Percentiles rank a stretch among this genome's conserved stretches.
phyloP scores from a whole-genome alignment of 164 flowering plant species.

The Nymphaea colorata region DNA sequence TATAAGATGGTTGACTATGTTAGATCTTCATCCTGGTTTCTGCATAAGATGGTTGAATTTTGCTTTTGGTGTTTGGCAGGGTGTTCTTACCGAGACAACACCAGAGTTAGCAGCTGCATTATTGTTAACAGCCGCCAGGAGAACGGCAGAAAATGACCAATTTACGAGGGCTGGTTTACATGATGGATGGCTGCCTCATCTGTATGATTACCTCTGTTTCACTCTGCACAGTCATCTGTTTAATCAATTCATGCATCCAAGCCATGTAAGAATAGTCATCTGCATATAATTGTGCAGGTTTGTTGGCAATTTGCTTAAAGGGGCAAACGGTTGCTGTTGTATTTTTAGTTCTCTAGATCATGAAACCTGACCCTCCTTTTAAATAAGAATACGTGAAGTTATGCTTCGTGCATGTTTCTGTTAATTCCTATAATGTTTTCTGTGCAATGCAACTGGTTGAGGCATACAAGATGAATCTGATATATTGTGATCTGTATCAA shows the following conservation, averaged over 20 bases:
- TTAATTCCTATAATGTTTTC: neutral
- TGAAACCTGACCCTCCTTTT: neutral
- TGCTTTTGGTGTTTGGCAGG: conserved; percentile 20
- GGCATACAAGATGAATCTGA: conserved; percentile 97
- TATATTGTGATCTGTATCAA: conserved; percentile 90
- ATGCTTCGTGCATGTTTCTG: neutral
- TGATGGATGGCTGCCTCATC: conserved; percentile 97
- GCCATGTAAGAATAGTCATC: neutral
- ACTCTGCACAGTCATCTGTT: neutral
- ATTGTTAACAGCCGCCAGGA: conserved; percentile 76
- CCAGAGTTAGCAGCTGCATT: conserved; percentile 93
- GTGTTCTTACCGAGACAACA: conserved; percentile 93
- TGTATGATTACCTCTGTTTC: conserved; percentile 32
- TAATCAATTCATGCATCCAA: neutral
- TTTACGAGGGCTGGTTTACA: conserved; percentile 95
- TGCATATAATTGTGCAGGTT: conserved; percentile 28
- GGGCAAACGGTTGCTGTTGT: conserved; percentile 98
- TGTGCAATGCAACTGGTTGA: conserved; percentile 47
- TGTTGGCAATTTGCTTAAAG: conserved; percentile 90
- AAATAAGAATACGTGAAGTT: neutral
- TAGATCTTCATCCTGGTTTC: no score
- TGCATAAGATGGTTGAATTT: no score
- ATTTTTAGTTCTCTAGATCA: conserved; percentile 9
- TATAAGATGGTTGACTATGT: no score
- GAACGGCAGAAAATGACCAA: conserved; percentile 91